Evolutionary conservation across 306 rosid species (phyloP).

Genomic region (Betula pendula): DNA sequence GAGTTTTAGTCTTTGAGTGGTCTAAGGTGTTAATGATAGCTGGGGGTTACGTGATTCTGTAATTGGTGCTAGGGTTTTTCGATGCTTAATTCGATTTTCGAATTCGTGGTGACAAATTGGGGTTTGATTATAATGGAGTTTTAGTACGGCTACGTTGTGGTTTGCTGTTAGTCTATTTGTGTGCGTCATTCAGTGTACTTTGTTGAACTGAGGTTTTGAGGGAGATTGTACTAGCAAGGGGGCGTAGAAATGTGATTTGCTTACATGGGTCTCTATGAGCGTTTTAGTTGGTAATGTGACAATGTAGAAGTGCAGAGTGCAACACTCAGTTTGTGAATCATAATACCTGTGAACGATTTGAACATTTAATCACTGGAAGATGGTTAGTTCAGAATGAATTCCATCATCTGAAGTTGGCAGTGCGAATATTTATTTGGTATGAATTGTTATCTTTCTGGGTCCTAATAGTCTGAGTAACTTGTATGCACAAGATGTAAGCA

Average conservation of each 20-base stretch:
- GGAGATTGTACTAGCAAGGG: not conserved
- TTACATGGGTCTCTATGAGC: not conserved
- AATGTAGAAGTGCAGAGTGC: not conserved
- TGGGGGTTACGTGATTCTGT: not conserved
- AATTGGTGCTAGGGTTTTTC: not conserved
- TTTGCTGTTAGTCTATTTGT: not conserved
- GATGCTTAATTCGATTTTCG: not conserved
- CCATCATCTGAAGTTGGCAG: not conserved
- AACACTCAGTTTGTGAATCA: not conserved
- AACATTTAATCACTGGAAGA: not conserved
- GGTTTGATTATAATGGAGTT: not conserved
- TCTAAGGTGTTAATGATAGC: conserved; percentile 22
- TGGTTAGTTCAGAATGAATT: not conserved
- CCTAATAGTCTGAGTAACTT: not conserved
- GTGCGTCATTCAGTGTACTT: not conserved
- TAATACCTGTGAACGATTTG: not conserved
- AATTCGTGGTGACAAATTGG: not conserved
- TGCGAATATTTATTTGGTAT: too few species aligned
- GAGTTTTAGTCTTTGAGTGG: conserved; percentile 12
- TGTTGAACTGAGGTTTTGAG: not conserved
- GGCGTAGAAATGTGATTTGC: not conserved
- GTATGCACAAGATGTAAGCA: not conserved
- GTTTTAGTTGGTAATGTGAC: not conserved
- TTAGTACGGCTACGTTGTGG: not conserved
- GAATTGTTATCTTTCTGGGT: not conserved